Base-by-base conservation (phyloP, 371 early-diverging fungal genomes). In the Zychaea mexicana region DNA sequence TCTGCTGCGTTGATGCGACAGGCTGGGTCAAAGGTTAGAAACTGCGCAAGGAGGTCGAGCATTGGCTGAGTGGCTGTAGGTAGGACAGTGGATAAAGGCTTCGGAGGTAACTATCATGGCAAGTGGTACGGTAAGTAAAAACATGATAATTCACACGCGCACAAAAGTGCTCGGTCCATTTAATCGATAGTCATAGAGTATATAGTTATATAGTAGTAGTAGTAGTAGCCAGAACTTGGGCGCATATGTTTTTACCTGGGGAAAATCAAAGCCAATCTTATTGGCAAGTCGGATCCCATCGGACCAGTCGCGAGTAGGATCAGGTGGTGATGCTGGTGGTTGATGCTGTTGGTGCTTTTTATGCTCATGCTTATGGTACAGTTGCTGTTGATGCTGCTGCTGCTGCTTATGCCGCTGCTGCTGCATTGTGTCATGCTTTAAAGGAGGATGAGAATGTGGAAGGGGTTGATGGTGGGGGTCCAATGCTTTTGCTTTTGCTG, bases 11-110 rank as follows among this genome's bases (percentile, higher is more conserved):
- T 89, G 12, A 93, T 87, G 27, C 99, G 76, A 33, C 80, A 67
- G 26, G 81, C 77, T 17, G 99, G 98, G 63, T 96, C 95, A 65
- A 95, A 96, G n/a, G 84, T 83, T 10, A 99, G 75, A 67, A 95
- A 85, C 26, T 91, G 90, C n/a, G 82, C 82, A 2, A 99, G 83
- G 9, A 99, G 60, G 56, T 88, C 84, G n/a, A 92, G 62, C 63
- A 92, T 80, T 2, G 79, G 82, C 15, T 74, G 65, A 0, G 92
- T 78, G 3, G 90, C 93, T 21, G 78, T 80, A 7, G 87, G 88
- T 19, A 94, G 71, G 15, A 89, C 71, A 1, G 87, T 64, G 31
- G 71, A 71, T 32, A 96, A 70, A 7, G 88, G 82, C 59, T 81
- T 85, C 9, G 85, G 65, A 9, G 77, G 67, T 47, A 83, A 70